Evolutionary conservation across 768 basidiomycete species (phyloP).

Genomic region (Kwoniella sp.): DNA sequence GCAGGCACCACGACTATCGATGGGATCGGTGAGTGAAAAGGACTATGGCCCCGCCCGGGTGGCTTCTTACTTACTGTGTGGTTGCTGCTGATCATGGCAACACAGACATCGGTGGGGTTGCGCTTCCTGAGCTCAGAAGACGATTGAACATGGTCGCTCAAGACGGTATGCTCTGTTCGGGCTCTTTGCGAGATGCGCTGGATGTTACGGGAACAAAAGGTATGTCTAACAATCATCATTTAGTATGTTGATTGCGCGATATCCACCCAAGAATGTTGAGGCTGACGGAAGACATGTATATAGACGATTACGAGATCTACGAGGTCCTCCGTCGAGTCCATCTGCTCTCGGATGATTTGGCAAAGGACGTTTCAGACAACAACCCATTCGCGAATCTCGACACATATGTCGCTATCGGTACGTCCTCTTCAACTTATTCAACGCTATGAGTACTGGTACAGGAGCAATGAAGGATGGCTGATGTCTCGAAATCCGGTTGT

Average conservation of each 20-base stretch:
- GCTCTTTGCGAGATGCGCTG: conserved; percentile 51
- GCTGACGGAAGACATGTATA: conserved; percentile 20
- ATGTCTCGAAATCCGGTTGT: too few relatives aligned
- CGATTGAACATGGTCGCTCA: conserved; percentile 54
- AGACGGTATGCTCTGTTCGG: conserved; percentile 51
- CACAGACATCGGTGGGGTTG: conserved; percentile 36
- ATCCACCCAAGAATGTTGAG: too few relatives aligned
- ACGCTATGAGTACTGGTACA: too few relatives aligned
- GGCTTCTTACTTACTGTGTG: too few relatives aligned
- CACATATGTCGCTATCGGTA: conserved; percentile 49
- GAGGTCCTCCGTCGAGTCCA: conserved; percentile 50
- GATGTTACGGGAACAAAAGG: conserved; percentile 47
- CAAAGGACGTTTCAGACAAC: conserved; percentile 15
- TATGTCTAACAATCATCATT: too few relatives aligned
- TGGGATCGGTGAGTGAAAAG: conserved; percentile 43
- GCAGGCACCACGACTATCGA: conserved; percentile 50
- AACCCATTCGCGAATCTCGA: conserved; percentile 50
- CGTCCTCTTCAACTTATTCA: conserved; percentile 7
- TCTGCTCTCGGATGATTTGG: conserved; percentile 31
- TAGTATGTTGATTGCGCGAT: too few relatives aligned
- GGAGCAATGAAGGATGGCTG: too few relatives aligned
- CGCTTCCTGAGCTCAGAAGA: conserved; percentile 43
- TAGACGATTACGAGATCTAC: conserved; percentile 51
- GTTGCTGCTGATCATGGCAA: too few relatives aligned
- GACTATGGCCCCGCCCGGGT: too few relatives aligned